Evolutionary conservation across 1,284 basidiomycete species (phyloP), one percentile per base, ranked within the genome.

Genomic region (Hymenochaete sp.): DNA sequence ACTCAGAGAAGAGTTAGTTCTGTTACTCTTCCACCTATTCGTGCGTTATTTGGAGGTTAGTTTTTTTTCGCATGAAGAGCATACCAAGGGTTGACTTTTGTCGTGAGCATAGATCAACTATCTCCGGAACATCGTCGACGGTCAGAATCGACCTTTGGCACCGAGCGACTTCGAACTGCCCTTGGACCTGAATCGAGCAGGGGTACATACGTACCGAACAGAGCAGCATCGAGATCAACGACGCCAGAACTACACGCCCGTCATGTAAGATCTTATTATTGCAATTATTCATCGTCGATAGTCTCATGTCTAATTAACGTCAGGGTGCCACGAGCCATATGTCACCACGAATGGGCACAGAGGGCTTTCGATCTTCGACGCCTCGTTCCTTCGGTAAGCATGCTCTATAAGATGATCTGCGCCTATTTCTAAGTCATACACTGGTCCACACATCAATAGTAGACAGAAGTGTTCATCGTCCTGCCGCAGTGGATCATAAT

Each of bases 1-100:
- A 58, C 33, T 57, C 62, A 52, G 64, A 65, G 55, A 63, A 64
- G 44, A 62, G 65, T 44, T 71, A 79, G 40, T n/a, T n/a, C n/a
- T n/a, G 79, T 80, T 44, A 81, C 75, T n/a, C 75, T 87, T 43
- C 83, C 83, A 35, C 72, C 81, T 38, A 85, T 87, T 48, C 77
- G 79, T 44, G 78, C 82, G 59, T 62, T 86, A 46, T 80, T 87
- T 56, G 67, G 74, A 64, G 74, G 83, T 81, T 46, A 57, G 69
- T 56, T 40, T 37, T 45, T 38, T 37, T n/a, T n/a, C n/a, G n/a
- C n/a, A n/a, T n/a, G n/a, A n/a, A 19, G 18, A 28, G 2, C 18
- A 27, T 24, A 13, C 18, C 28, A n/a, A 9, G 27, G 22, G 45
- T 38, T 48, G 22, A n/a, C 52, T 48, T 26, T 51, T 47, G 42